Percentiles rank a stretch among this genome's conserved stretches.
Evolutionary conservation across 2,329 filamentous ascomycete genomes (phyloP).

Genomic region (Ilyonectria mors-panacis): DNA sequence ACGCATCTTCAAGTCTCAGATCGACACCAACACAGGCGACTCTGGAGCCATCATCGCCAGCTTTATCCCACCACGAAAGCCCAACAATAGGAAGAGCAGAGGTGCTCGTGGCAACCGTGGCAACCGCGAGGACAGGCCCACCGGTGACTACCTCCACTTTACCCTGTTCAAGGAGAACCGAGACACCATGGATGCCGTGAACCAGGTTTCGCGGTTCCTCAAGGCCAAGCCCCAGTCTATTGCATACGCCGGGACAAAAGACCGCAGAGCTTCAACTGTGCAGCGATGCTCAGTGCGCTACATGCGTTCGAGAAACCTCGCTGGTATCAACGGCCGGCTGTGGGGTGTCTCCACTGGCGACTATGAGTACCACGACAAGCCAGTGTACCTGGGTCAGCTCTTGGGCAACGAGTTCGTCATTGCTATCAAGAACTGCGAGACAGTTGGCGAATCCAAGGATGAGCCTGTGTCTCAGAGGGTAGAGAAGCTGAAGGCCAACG

Average conservation of each 20-base stretch:
- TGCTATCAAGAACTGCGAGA: slow-evolving; percentile 86
- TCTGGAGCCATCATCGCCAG: slow-evolving; percentile 75
- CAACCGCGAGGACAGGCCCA: slow-evolving; percentile 51
- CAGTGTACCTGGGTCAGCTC: slow-evolving; percentile 86
- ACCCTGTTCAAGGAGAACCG: slow-evolving; percentile 97
- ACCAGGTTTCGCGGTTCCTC: slow-evolving; percentile 80
- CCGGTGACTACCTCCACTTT: slow-evolving; percentile 88
- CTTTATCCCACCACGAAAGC: slow-evolving; percentile 67
- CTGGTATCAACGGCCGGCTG: slow-evolving; percentile 74
- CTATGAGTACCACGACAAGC: slow-evolving; percentile 81
- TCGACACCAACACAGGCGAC: slow-evolving; percentile 80
- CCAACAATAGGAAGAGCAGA: slow-evolving; percentile 48
- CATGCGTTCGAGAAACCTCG: slow-evolving; percentile 71
- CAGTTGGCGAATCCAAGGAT: slow-evolving; percentile 59
- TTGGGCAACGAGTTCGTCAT: slow-evolving; percentile 94
- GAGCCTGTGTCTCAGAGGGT: slow-evolving; percentile 49
- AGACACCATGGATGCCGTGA: slow-evolving; percentile 93
- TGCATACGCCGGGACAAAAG: slow-evolving; percentile 87
- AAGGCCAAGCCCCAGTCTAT: slow-evolving; percentile 84
- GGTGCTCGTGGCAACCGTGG: slow-evolving; percentile 43
- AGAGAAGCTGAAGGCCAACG: slow-evolving; percentile 54
- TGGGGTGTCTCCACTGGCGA: slow-evolving; percentile 81
- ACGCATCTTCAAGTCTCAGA: slow-evolving; percentile 81
- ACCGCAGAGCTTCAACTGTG: slow-evolving; percentile 87
- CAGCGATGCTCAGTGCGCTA: slow-evolving; percentile 81